Base-by-base conservation (phyloP, 2,329 filamentous ascomycete genomes). In the Talaromyces marneffei region DNA sequence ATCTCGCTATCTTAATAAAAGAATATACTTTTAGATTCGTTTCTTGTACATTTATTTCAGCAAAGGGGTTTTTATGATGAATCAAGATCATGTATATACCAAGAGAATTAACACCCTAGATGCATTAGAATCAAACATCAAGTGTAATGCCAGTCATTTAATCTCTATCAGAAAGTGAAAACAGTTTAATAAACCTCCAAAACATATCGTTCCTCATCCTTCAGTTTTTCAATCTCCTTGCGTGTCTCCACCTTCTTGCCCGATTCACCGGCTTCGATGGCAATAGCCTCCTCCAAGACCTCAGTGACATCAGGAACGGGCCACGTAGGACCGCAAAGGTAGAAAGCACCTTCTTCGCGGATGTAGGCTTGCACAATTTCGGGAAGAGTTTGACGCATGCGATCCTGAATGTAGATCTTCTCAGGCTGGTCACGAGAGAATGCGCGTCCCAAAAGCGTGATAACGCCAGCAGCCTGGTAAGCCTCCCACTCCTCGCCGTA, bases 401-500 rank as follows among this genome's bases (percentile, higher is more conserved):
- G 86, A 75, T 99, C 94, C 81, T 99, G 94, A 72, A 99, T 99
- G 79, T 99, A 99, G 66, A 99, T 96, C 87, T 99, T 99, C 80
- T 97, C 84, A 16, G 91, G 89, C 83, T 99, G 94, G 74, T 99
- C 94, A 74, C 94, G 89, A 62, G 91, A 96, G 83, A 99, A 99
- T 46, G 94, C 94, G 57, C 91, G 87, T 57, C 94, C 94, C 56
- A 99, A 85, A 44, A 96, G 84, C 0, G 94, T 99, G 74, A 99
- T 92, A 69, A 99, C 91, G 57, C 94, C 94, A 0, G 94, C 92
- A 63, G 92, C 93, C 72, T 94, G 86, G 78, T 99, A 99, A 0
- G 94, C 94, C 77, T 99, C 94, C 94, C 94, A 99, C 77, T 99
- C 94, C 77, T 99, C 94, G 64, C 94, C 94, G 72, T 97, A 99